Evolutionary conservation across 306 rosid species (phyloP).

Genomic region (Begonia loranthoides): DNA sequence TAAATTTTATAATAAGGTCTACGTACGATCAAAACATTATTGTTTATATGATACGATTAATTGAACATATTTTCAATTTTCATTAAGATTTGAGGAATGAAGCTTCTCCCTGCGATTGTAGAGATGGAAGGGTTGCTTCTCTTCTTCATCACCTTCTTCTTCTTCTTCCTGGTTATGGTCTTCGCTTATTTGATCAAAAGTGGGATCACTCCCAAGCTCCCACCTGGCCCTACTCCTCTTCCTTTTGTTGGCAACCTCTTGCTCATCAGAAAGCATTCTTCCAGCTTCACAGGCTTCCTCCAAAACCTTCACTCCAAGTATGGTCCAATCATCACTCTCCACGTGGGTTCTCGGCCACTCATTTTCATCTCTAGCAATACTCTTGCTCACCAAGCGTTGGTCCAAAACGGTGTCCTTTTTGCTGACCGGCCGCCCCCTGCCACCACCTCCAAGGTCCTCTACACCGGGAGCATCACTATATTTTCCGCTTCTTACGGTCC

Average conservation of each 20-base stretch:
- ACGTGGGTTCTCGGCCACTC: conserved; percentile 11
- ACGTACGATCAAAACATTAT: too few species aligned
- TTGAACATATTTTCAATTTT: too few species aligned
- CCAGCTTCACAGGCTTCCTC: background rate
- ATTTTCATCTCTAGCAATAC: conserved; percentile 9
- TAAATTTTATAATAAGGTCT: too few species aligned
- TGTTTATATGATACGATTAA: too few species aligned
- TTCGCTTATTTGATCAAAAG: too few species aligned
- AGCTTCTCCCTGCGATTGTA: too few species aligned
- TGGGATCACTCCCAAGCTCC: conserved; percentile 3
- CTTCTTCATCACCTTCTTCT: too few species aligned
- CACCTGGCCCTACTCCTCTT: conserved; percentile 12
- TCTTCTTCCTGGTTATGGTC: too few species aligned
- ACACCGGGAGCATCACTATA: conserved; percentile 4
- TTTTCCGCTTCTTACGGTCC: conserved; percentile 11
- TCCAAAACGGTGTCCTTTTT: conserved; percentile 3
- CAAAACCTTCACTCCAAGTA: conserved; percentile 3
- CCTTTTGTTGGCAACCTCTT: conserved; percentile 10
- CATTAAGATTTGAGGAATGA: too few species aligned
- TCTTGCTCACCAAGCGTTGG: conserved; percentile 10
- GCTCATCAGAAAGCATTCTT: conserved; percentile 5
- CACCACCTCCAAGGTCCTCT: conserved; percentile 8
- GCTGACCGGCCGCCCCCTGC: conserved; percentile 10
- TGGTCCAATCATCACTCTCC: conserved; percentile 15
- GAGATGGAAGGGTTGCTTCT: too few species aligned